Evolutionary conservation across 805 yeast species (phyloP), one percentile per base, ranked within the genome.

Genomic region (Maudiozyma bulderi): DNA sequence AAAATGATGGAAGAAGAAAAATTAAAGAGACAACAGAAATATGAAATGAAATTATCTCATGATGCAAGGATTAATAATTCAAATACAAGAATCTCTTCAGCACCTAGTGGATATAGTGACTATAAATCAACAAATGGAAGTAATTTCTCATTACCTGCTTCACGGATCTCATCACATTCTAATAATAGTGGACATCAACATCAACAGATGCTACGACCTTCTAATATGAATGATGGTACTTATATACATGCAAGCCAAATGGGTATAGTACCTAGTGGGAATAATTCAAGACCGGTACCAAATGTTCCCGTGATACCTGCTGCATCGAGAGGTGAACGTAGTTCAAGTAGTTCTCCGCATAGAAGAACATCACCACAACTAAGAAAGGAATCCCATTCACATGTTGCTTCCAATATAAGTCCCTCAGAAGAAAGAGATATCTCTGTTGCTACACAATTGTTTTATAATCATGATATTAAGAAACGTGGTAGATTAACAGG

Each of bases 401-500:
- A 13, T 13, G 47, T 15, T 31, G 10, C 44, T 4, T 37, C 11
- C 5, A n/a, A 7, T 8, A 29, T 33, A n/a, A 42, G 40, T 5
- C n/a, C 40, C 1, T 10, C 15, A 44, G 61, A 57, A 40, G 52
- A 55, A 8, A 56, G 59, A 44, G 66, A 62, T 40, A 47, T 52
- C 8, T 60, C 58, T 38, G 50, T 64, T 4, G 69, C 69, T 1
- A 50, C 51, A n/a, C 60, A 58, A 42, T 48, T 66, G 26, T 66
- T 66, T 46, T 52, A 54, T 32, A 64, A 62, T 37, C 68, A 63
- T 49, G 70, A 66, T 49, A 49, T 59, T 9, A 59, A 52, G 35
- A 54, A 59, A 11, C 56, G 54, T 33, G 67, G 65, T 6, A 53
- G 69, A 47, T 39, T 66, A 35, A 63, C 68, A 2, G 63, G 64